Base-by-base conservation (phyloP, 2,329 filamentous ascomycete genomes). In the Raffaelea deltoideospora region DNA sequence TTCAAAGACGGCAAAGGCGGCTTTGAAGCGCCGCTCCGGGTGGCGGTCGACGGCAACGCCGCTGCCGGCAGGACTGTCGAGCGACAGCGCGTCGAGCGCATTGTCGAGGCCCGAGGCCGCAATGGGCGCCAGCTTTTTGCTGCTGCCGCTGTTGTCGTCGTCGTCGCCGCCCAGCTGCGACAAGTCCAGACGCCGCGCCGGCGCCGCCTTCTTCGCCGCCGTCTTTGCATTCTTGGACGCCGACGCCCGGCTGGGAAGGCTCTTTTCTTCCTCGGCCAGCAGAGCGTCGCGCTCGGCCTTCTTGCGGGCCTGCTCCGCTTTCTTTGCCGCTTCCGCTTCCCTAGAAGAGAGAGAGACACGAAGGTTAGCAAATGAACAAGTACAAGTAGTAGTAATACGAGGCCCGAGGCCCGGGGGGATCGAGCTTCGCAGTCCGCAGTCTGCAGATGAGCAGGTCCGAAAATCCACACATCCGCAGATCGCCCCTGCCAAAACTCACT, bases 91-190 rank as follows among this genome's bases (percentile, higher is more conserved):
- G 50, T 95, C 87, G 34, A 96, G 72, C 1, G 86, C 86, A 50
- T 95, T 88, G 56, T 96, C 87, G 56, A 98, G 94, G 50, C 86
- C 86, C 0, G 79, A 70, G 4, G 86, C 87, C 55, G 79, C 87
- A 49, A 95, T 69, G 0, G 81, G 59, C 0, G 65, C 48, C 10
- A 75, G 56, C 13, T 63, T 60, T 41, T 47, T 48, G 36, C 52
- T 42, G 37, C 41, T 35, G 37, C 45, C 39, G 43, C 53, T 60
- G 43, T 72, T 69, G 32, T 57, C 63, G 43, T 54, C 61, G 43
- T 72, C 71, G n/a, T n/a, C n/a, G n/a, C n/a, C n/a, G 33, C 58
- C 64, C 49, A 94, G 76, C 54, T 82, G 77, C 15, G 69, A 71
- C 29, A 88, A 69, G 50, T 87, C 81, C 27, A 88, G 69, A 19